These are phyloP conservation scores for Penicillium simplicissimum DNA, from an alignment of 495 filamentous ascomycete species.

Conservation along the genomic window DNA sequence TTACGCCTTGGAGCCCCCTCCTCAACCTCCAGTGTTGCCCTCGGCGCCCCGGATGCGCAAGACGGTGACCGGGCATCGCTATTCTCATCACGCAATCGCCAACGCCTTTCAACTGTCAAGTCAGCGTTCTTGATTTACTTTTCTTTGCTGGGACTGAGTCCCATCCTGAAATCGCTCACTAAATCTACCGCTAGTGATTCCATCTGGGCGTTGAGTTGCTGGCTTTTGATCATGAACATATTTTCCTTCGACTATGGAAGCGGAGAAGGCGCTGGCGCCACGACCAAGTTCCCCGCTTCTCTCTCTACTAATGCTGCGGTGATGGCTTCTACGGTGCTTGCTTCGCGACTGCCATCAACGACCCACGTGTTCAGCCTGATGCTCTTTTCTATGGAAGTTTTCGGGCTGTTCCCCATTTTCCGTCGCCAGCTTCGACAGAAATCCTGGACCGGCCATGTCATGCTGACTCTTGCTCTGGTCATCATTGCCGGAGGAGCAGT, in stretches of 20 bases:
- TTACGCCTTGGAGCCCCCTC: conserved; percentile 14
- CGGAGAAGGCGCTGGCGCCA: conserved; percentile 49
- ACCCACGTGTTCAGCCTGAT: conserved; percentile 95
- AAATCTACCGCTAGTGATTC: conserved; percentile 85
- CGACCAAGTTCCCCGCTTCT: conserved; percentile 73
- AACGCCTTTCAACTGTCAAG: conserved; percentile 74
- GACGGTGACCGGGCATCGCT: conserved; percentile 29
- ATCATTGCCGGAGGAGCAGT: conserved; percentile 75
- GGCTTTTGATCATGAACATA: conserved; percentile 91
- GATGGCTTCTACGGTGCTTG: conserved; percentile 91
- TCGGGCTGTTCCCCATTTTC: conserved; percentile 95
- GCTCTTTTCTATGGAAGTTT: conserved; percentile 94
- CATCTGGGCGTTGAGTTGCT: conserved; percentile 95
- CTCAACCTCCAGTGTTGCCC: conserved; percentile 10
- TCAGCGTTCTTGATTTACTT: conserved; percentile 93
- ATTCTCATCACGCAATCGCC: conserved; percentile 62
- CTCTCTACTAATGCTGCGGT: conserved; percentile 93
- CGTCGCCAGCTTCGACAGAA: conserved; percentile 79
- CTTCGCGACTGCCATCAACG: conserved; percentile 80
- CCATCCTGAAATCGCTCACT: conserved; percentile 92
- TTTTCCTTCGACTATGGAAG: conserved; percentile 96
- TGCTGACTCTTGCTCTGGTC: conserved; percentile 77
- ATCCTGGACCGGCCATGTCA: conserved; percentile 79
- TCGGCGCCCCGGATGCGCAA: conserved; percentile 16
- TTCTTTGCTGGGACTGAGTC: conserved; percentile 83